Base-by-base conservation (phyloP, 768 basidiomycete genomes). In the Amanita pseudoporphyria region DNA sequence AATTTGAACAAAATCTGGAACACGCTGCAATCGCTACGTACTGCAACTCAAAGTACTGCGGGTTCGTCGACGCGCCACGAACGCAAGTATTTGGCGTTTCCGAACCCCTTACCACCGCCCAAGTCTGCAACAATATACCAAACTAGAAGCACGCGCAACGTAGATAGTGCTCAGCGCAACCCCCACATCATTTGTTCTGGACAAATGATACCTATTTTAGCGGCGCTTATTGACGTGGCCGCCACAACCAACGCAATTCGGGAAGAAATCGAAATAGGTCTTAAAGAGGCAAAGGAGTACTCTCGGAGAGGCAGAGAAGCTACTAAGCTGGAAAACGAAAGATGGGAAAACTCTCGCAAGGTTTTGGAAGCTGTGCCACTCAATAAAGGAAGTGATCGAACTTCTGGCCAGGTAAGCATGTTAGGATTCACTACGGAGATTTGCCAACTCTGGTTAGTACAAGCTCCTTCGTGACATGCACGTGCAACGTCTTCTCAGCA, bases 171-270 rank as follows among this genome's bases (percentile, higher is more conserved):
- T 21, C 50, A 56, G 14, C 22, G 36, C 35, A 37, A 14, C n/a
- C 9, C 16, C 49, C 19, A 19, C 28, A 49, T 53, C 63, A 51
- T 32, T 51, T 48, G 50, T 67, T 62, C 50, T 65, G 72, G 72
- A 4, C 87, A 88, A 56, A 70, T 90, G 56, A 67, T 90, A 12
- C 86, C 87, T 13, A 71, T 85, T 18, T 58, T 89, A 24, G 53
- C 71, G 6, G 72, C 77, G 3, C 67, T 91, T n/a, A 72, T 84
- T 12, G 71, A 83, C 33, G 63, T 64, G 6, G 72, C 68, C 2
- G 55, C 80, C 14, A 62, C 71, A 22, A 72, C 79, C 6, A 64
- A 69, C 39, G 56, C 59, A 14, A 63, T 84, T 18, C 75, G 77
- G 10, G 72, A 77, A 26, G 83, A 81, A 48, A 64, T 91, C 13